A percentile compares a stretch with the other conserved stretches of the same genome.
Conservation (phyloP, 345 rosid genomes). For the Mallotus nudiflorus region DNA sequence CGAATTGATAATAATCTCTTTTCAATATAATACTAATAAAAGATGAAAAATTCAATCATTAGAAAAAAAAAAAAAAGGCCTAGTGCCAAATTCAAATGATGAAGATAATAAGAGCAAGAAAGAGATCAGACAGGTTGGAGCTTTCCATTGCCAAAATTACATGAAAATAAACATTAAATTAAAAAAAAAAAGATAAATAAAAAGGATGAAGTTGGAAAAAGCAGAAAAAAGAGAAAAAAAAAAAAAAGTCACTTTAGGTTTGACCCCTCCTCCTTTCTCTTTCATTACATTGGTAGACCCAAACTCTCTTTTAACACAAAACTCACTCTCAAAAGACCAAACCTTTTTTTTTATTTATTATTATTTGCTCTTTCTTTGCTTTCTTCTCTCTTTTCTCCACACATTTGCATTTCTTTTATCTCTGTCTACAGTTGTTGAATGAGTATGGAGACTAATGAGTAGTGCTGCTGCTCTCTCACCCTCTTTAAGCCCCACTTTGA, state of each 20-base stretch:
- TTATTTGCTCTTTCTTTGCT: slow-evolving; percentile 14
- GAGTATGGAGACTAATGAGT: slow-evolving; percentile 29
- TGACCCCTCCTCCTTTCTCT: slow-evolving; percentile 44
- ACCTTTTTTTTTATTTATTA: slow-evolving; percentile 4
- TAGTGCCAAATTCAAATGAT: no score
- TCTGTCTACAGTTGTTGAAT: slow-evolving; percentile 30
- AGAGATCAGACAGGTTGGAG: slow-evolving; percentile 27
- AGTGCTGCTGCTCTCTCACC: slow-evolving; percentile 8
- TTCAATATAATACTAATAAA: no score
- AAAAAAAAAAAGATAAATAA: background rate
- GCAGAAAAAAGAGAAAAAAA: background rate
- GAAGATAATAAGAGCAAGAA: no score
- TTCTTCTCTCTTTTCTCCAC: slow-evolving; percentile 34
- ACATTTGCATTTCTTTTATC: slow-evolving; percentile 35
- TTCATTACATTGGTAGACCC: slow-evolving; percentile 51
- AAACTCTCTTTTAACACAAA: slow-evolving; percentile 12
- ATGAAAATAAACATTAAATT: no score
- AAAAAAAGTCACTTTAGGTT: slow-evolving; percentile 38
- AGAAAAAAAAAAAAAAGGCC: no score
- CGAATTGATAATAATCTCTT: no score
- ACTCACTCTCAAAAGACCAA: slow-evolving; percentile 17
- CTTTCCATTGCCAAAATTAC: no score
- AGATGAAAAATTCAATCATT: no score
- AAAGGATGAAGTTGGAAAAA: background rate
- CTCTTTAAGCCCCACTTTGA: slow-evolving; percentile 27